Percentiles rank a stretch among this genome's conserved stretches.
phyloP scores from a whole-genome alignment of 2,329 filamentous ascomycete genomes.

The Huntiella moniliformis region DNA sequence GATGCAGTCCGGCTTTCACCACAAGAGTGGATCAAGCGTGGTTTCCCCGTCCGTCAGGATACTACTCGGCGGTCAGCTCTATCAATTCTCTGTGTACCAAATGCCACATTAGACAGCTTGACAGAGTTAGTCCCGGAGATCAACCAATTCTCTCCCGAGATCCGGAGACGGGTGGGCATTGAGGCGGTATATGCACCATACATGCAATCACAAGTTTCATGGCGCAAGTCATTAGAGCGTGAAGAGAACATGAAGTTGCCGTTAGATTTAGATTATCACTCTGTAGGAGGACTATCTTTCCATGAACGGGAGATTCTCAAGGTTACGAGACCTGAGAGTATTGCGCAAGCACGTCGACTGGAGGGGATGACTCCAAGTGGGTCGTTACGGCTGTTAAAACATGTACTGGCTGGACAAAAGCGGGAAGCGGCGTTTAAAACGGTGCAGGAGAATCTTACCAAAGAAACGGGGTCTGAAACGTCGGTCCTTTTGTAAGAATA shows the following conservation, averaged over 20 bases:
- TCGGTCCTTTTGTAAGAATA: background rate
- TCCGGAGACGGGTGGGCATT: conserved; percentile 55
- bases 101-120: conserved; percentile 39
- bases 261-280: conserved; percentile 54
- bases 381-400: conserved; percentile 39
- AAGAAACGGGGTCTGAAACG: background rate
- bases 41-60: conserved; percentile 51
- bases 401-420: conserved; percentile 24
- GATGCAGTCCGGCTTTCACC: conserved; percentile 37
- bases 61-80: conserved; percentile 51
- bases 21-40: conserved; percentile 47
- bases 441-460: conserved; percentile 2
- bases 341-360: conserved; percentile 74
- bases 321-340: conserved; percentile 55
- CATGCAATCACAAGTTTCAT: conserved; percentile 49
- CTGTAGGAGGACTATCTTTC: conserved; percentile 53
- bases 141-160: conserved; percentile 31
- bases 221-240: conserved; percentile 47
- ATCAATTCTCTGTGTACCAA: conserved; percentile 56
- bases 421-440: conserved; percentile 8
- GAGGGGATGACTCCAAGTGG: conserved; percentile 57
- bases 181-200: conserved; percentile 80
- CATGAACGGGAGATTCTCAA: conserved; percentile 60
- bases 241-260: conserved; percentile 65
- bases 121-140: conserved; percentile 37